These are phyloP conservation scores for Herpetospermum pedunculosum DNA, from an alignment of 306 rosid genomes.

Conservation along the genomic window DNA sequence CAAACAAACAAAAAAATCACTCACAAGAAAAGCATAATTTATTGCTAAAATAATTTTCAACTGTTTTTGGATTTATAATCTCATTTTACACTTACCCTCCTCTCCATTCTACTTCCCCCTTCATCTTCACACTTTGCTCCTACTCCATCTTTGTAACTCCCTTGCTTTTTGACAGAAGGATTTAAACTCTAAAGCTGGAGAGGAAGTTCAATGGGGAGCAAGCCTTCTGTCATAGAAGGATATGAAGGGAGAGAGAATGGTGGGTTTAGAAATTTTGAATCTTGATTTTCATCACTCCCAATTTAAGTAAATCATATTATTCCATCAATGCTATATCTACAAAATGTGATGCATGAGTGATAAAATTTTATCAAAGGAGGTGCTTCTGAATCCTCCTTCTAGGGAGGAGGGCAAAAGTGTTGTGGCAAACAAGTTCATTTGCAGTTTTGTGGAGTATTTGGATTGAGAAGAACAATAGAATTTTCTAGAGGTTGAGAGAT, in stretches of 20 bases:
- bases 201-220: background rate
- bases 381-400: no score
- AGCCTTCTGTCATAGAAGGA: background rate
- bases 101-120: background rate
- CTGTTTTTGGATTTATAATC: no score
- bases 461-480: no score
- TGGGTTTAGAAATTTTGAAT: background rate
- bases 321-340: background rate
- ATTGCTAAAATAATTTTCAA: background rate
- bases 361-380: background rate
- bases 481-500: no score
- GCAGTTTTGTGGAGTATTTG: no score
- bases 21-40: background rate
- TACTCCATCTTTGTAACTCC: background rate
- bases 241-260: background rate
- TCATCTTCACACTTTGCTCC: background rate
- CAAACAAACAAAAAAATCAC: background rate
- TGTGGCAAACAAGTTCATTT: no score
- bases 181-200: background rate
- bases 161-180: background rate
- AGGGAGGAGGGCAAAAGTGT: no score
- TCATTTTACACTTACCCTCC: background rate
- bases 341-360: background rate
- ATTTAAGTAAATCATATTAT: background rate
- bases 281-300: background rate